Evolutionary conservation across 768 basidiomycete genomes (phyloP).

Genomic region (Hericium alpestre): DNA sequence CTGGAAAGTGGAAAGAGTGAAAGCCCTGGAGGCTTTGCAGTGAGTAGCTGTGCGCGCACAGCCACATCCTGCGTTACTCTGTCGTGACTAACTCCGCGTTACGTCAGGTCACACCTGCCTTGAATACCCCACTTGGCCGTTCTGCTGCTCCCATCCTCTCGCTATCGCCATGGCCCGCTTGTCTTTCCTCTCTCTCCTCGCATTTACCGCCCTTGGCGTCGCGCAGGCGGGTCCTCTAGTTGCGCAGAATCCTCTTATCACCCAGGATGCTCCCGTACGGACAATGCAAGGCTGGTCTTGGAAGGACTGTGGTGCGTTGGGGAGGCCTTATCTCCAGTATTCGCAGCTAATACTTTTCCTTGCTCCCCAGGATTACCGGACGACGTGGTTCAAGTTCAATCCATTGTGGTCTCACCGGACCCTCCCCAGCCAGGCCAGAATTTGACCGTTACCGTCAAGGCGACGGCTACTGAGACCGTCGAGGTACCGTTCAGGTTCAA

Average conservation of each 20-base stretch:
- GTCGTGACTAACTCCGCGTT: no score
- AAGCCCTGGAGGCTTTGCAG: not conserved
- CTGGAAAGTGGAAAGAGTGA: not conserved
- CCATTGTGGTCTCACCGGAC: slow-evolving; percentile 71
- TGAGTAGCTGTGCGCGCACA: no score
- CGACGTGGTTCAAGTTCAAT: slow-evolving; percentile 52
- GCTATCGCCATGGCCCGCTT: slow-evolving; percentile 17
- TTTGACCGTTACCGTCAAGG: slow-evolving; percentile 76
- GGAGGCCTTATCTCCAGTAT: not conserved
- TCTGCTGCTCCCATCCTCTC: slow-evolving; percentile 3
- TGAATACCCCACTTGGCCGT: not conserved
- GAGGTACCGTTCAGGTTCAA: slow-evolving; percentile 36
- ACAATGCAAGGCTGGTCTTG: slow-evolving; percentile 52
- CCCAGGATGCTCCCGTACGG: slow-evolving; percentile 21
- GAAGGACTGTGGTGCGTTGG: slow-evolving; percentile 60
- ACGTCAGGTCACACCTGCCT: no score
- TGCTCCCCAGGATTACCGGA: slow-evolving; percentile 28
- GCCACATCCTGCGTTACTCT: no score
- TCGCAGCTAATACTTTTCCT: slow-evolving; percentile 2
- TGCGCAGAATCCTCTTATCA: slow-evolving; percentile 20
- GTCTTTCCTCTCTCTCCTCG: slow-evolving; percentile 20
- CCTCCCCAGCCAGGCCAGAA: slow-evolving; percentile 83
- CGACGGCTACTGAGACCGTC: slow-evolving; percentile 44
- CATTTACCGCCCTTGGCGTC: slow-evolving; percentile 16
- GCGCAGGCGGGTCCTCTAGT: slow-evolving; percentile 15